Evolutionary conservation across 164 flowering plant species (phyloP).

Genomic region (Euptelea pleiosperma): DNA sequence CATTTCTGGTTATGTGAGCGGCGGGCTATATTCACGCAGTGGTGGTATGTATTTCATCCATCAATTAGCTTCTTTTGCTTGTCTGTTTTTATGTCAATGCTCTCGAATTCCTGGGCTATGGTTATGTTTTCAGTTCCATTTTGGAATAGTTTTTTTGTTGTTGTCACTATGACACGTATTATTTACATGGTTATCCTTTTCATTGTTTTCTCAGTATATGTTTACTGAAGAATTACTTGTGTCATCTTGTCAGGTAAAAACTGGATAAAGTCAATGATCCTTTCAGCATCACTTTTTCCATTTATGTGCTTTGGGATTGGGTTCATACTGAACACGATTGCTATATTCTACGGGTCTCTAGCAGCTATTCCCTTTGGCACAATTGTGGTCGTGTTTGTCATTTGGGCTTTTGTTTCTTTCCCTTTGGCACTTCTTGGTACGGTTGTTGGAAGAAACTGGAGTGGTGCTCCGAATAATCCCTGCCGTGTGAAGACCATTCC

Average conservation of each 20-base stretch:
- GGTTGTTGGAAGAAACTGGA: constrained; percentile 97
- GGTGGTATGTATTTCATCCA: constrained; percentile 60
- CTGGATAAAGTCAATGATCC: constrained; percentile 98
- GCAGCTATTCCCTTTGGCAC: constrained; percentile 99
- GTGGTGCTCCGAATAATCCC: constrained; percentile 98
- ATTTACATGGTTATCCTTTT: not conserved
- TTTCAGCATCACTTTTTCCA: constrained; percentile 77
- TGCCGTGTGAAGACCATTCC: constrained; percentile 99
- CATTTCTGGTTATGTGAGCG: constrained; percentile 94
- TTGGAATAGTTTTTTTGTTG: not conserved
- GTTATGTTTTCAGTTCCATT: not conserved
- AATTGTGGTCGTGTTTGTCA: constrained; percentile 90
- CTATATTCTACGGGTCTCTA: constrained; percentile 94
- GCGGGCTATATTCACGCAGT: constrained; percentile 92
- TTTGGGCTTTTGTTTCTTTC: constrained; percentile 96
- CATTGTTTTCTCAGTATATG: no score
- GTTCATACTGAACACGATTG: constrained; percentile 81
- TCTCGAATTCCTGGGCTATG: not conserved
- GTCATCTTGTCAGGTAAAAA: constrained; percentile 64
- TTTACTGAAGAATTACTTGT: no score
- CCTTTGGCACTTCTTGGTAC: constrained; percentile 98
- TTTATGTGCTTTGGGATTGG: constrained; percentile 81
- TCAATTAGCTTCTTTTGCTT: no score
- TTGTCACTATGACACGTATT: not conserved
- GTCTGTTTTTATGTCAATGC: not conserved